Base-by-base conservation (phyloP, 2,329 filamentous ascomycete species). In the Thermomyces lanuginosus region DNA sequence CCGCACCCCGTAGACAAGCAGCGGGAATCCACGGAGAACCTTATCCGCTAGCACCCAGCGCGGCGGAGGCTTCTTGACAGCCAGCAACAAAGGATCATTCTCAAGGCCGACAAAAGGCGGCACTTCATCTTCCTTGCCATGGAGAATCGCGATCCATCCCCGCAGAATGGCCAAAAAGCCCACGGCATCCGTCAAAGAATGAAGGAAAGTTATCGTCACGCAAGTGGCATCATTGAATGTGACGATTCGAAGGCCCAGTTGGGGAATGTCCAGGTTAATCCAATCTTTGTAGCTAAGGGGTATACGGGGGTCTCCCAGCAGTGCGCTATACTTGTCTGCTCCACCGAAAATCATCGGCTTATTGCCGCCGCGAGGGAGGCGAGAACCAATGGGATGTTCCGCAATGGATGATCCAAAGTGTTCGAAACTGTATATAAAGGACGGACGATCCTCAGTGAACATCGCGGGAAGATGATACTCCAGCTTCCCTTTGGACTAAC, bases 91-190 rank as follows among this genome's bases (percentile, higher is more conserved):
- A 11, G 30, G 30, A 16, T 32, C 26, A 10, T 29, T 23, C n/a
- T n/a, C n/a, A 21, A 25, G 22, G 5, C 27, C 30, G 15, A 29
- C 11, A 8, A 32, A 25, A 2, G 26, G 26, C 4, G 30, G 30
- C 9, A 32, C 51, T 21, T 63, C 48, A 8, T 42, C 38, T 14
- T 60, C 56, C 3, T 48, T 42, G 1, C 57, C 61, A 5, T 51
- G 48, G 2, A 69, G 39, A 0, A 63, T 51, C 1, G 53, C 41
- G 0, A 48, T 59, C 64, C 64, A 69, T 5, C 50, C 56, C 1
- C 50, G 36, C 3, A 67, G 34, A 5, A 69, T 42, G 1, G 45
- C 51, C 2, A 43, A 37, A 16, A 49, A 48, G 3, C 60, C 63
- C 36, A 61, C 48, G 3, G 48, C 58, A 23, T 23, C 21, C 6